phyloP scores from a whole-genome alignment of 1,139 yeast species.

The Debaryomyces udenii region DNA sequence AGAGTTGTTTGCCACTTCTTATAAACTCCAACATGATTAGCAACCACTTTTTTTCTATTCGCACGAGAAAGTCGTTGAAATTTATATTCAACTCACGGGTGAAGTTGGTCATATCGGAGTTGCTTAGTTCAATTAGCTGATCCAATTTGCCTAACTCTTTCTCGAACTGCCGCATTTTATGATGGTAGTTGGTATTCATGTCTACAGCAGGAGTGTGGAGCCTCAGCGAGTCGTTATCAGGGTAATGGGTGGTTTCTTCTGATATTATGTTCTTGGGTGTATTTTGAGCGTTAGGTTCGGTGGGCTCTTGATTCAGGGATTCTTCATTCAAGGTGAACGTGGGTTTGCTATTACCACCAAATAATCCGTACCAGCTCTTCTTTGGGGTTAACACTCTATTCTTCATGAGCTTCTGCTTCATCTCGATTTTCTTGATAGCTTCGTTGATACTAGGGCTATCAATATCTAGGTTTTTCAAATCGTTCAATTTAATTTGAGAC shows the following conservation, averaged over 20 bases:
- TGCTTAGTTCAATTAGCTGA: slow-evolving; percentile 43
- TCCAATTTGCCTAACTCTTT: slow-evolving; percentile 46
- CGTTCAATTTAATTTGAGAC: slow-evolving; percentile 23
- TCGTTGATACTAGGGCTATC: slow-evolving; percentile 46
- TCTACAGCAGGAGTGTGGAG: slow-evolving; percentile 9
- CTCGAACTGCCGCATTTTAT: slow-evolving; percentile 39
- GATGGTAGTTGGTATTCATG: slow-evolving; percentile 22
- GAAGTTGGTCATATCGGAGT: slow-evolving; percentile 38
- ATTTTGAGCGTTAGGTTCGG: background rate
- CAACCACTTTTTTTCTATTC: slow-evolving; percentile 48
- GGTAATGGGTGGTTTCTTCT: background rate
- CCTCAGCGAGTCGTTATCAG: slow-evolving; percentile 1
- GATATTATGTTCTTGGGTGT: background rate
- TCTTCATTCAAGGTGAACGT: slow-evolving; percentile 4
- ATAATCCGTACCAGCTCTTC: slow-evolving; percentile 50
- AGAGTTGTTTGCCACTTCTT: slow-evolving; percentile 39
- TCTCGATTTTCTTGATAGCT: slow-evolving; percentile 38
- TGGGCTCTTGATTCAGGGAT: background rate
- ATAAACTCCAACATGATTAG: slow-evolving; percentile 41
- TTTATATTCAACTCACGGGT: slow-evolving; percentile 36
- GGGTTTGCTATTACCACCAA: slow-evolving; percentile 37
- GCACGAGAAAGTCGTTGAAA: slow-evolving; percentile 33
- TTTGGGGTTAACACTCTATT: slow-evolving; percentile 23
- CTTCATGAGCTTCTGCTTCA: slow-evolving; percentile 24
- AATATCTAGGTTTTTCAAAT: slow-evolving; percentile 34